Percentiles rank a stretch among this genome's conserved stretches.
Conservation (phyloP, 2,329 filamentous ascomycete species). For the Gyromitra esculenta region DNA sequence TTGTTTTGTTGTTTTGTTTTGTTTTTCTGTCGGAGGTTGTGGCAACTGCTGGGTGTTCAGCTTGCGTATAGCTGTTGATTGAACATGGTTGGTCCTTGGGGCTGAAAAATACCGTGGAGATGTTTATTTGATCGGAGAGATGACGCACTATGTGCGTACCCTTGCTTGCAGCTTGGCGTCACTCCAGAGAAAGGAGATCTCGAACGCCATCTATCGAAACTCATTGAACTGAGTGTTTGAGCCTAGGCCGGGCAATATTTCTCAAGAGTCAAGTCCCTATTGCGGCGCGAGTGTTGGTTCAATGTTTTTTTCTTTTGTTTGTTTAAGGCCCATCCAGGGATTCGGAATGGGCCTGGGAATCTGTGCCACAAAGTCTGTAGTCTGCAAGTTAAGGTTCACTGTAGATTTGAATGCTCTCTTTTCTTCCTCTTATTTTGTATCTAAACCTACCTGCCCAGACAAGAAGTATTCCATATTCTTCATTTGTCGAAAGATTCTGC, state of each 20-base stretch:
- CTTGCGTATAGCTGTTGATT: slow-evolving; percentile 19
- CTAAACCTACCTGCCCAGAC: neutral
- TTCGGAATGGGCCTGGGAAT: neutral
- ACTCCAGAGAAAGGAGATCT: no score
- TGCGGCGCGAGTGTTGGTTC: no score
- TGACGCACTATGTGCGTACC: neutral
- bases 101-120: slow-evolving; percentile 34
- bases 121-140: slow-evolving; percentile 15
- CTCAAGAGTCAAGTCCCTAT: no score
- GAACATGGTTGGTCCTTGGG: neutral
- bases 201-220: no score
- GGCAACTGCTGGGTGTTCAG: slow-evolving; percentile 14
- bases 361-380: neutral
- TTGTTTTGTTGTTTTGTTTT: neutral
- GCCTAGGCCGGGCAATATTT: no score
- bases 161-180: slow-evolving; percentile 2
- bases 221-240: no score
- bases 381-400: neutral
- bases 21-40: slow-evolving; percentile 24
- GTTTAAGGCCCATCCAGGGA: slow-evolving; percentile 8
- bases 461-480: neutral
- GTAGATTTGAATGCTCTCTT: neutral
- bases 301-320: neutral
- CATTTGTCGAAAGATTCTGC: slow-evolving; percentile 18
- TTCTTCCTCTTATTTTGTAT: neutral